Conservation (phyloP, 2,329 filamentous ascomycete genomes). For the Trichoderma breve region DNA sequence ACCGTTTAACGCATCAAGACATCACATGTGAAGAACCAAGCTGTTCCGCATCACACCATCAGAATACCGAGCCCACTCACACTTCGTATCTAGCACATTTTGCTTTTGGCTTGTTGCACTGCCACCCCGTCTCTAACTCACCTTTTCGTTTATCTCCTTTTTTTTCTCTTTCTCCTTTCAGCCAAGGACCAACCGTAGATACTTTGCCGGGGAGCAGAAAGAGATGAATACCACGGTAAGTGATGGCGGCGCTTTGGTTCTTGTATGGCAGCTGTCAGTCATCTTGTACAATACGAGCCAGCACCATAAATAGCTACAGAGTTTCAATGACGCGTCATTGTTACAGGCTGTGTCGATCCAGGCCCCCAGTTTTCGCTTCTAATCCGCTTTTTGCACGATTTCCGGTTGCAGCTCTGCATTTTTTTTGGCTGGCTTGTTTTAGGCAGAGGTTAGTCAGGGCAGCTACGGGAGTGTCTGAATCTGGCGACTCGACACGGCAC, state of each 20-base stretch:
- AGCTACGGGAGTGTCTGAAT: not conserved
- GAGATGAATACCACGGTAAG: not conserved
- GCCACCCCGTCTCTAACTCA: not conserved
- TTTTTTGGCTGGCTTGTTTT: not conserved
- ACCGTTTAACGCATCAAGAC: not conserved
- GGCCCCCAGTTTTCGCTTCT: not conserved
- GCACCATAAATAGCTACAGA: not conserved
- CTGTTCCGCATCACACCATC: not conserved
- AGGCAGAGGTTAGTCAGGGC: not conserved
- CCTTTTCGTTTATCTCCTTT: not conserved
- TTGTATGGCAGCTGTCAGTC: not conserved
- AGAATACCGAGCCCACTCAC: slow-evolving; percentile 1
- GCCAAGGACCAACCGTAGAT: not conserved
- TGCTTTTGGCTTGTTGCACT: not conserved
- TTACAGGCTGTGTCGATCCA: not conserved
- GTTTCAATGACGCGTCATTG: slow-evolving; percentile 3
- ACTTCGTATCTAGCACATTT: slow-evolving; percentile 5
- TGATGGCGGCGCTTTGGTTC: not conserved
- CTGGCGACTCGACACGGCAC: not conserved
- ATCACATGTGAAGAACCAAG: not conserved
- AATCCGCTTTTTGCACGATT: not conserved
- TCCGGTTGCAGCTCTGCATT: not conserved
- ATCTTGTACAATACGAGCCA: not conserved
- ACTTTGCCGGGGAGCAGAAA: not conserved
- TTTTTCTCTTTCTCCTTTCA: not conserved